Base-by-base conservation (phyloP, 2,329 filamentous ascomycete genomes). In the Fusarium redolens region DNA sequence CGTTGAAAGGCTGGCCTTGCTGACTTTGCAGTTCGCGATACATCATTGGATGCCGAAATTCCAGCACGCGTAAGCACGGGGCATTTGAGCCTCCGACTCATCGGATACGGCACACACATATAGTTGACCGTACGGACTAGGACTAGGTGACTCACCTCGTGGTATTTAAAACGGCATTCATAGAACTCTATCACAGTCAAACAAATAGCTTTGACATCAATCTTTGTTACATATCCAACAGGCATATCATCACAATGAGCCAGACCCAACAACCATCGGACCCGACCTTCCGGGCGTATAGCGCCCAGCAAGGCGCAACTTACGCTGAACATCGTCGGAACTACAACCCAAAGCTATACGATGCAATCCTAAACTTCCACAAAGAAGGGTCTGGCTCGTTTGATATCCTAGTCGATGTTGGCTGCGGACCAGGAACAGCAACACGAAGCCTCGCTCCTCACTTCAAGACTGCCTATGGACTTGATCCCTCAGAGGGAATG, bases 401-500 rank as follows among this genome's bases (percentile, higher is more conserved):
- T 1, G 22, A 47, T 11, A 47, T 18, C 9, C 31, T 60, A 0
- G 3, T 62, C 0, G 60, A 62, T 17, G 35, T 60, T 28, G 59
- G 59, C 11, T 62, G 60, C 14, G 60, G 60, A 4, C 60, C 60
- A 40, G 60, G 60, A 47, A 62, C 35, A 17, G 59, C 59, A 1
- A 59, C 54, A 12, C 52, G 30, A 11, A 62, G 17, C 10, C 60
- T 62, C 18, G 52, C 60, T 12, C 33, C 41, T 10, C 37, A 47
- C 8, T 62, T 62, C 33, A 47, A 59, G 41, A 33, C n/a, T 13
- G 22, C 28, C 1, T 62, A 59, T 18, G 52, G 60, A 0, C 41
- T 62, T 1, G 60, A 59, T 6, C 52, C 60, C 10, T 62, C 60
- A 1, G 52, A 62, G 41, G 60, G 52, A 13, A 62, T 62, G 60